phyloP scores from a whole-genome alignment of 2,329 filamentous ascomycete species.

The Sporothrix mexicana region DNA sequence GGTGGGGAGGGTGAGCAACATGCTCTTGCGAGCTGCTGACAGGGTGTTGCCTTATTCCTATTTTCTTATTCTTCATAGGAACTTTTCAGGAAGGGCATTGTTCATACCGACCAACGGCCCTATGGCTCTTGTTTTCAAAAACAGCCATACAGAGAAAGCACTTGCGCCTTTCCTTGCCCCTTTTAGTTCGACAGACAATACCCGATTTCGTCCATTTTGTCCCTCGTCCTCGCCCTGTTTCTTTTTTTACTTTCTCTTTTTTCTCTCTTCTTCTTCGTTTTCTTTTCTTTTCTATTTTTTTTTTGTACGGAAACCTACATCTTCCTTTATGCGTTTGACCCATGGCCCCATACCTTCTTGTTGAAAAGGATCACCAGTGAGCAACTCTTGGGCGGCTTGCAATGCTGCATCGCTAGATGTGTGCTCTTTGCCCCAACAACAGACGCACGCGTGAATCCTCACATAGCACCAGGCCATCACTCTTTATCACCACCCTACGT shows the following conservation, averaged over 20 bases:
- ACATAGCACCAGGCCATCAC: neutral
- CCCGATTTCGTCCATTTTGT: too few species aligned
- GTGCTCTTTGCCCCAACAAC: too few species aligned
- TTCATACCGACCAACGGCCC: neutral
- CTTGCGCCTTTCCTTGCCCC: neutral
- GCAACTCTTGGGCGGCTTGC: constrained; percentile 5
- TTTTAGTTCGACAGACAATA: neutral
- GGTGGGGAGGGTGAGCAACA: constrained; percentile 24
- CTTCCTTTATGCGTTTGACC: neutral
- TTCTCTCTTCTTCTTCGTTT: too few species aligned
- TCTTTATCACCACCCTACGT: neutral
- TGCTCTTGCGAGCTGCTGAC: constrained; percentile 19
- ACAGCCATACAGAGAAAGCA: neutral
- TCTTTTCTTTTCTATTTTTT: too few species aligned
- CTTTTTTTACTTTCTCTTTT: too few species aligned
- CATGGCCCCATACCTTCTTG: neutral
- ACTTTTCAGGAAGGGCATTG: neutral
- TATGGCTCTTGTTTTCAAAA: too few species aligned
- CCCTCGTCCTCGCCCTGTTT: too few species aligned
- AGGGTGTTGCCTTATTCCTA: neutral
- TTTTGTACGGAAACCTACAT: neutral
- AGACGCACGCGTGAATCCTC: neutral
- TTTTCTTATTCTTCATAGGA: neutral
- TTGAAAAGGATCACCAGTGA: constrained; percentile 11
- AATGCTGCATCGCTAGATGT: neutral